Evolutionary conservation across 139 green algal species (phyloP).

Genomic region (Haematococcus sp.): DNA sequence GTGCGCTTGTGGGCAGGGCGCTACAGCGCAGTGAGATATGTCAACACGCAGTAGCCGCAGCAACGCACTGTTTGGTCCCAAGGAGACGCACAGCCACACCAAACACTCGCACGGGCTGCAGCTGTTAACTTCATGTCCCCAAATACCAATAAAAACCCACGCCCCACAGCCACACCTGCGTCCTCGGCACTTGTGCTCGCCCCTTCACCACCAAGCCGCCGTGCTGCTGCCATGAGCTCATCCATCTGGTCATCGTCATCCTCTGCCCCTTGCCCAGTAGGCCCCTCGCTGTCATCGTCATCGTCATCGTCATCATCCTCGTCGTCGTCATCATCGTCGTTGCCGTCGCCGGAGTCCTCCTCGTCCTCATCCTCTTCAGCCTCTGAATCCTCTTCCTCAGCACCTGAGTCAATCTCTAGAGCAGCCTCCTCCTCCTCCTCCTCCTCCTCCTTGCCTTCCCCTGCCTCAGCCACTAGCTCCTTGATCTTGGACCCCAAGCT

Average conservation of each 20-base stretch:
- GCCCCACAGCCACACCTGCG: background rate
- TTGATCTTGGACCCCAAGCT: slow-evolving; percentile 29
- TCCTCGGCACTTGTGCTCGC: background rate
- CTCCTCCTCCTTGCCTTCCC: slow-evolving; percentile 12
- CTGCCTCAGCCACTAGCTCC: slow-evolving; percentile 31
- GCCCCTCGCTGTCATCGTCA: slow-evolving; percentile 30
- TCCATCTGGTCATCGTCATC: slow-evolving; percentile 7
- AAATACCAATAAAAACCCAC: too few relatives aligned
- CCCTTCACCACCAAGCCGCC: background rate
- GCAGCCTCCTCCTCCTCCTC: slow-evolving; percentile 12
- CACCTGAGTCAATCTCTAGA: slow-evolving; percentile 36
- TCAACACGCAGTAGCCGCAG: too few relatives aligned
- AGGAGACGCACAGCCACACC: too few relatives aligned
- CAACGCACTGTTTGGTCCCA: too few relatives aligned
- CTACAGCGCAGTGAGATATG: too few relatives aligned
- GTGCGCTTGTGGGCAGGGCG: background rate
- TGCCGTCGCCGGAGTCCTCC: slow-evolving; percentile 1
- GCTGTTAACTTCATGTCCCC: too few relatives aligned
- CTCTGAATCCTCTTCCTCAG: slow-evolving; percentile 6
- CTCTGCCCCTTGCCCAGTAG: slow-evolving; percentile 4
- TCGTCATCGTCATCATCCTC: slow-evolving; percentile 12
- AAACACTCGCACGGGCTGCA: too few relatives aligned
- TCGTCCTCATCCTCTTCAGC: slow-evolving; percentile 22
- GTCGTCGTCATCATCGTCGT: background rate
- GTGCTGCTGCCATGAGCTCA: slow-evolving; percentile 4